Evolutionary conservation across 305 asterid genomes (phyloP), one percentile per base, ranked within the genome.

Genomic region (Caryopteris hybrid): DNA sequence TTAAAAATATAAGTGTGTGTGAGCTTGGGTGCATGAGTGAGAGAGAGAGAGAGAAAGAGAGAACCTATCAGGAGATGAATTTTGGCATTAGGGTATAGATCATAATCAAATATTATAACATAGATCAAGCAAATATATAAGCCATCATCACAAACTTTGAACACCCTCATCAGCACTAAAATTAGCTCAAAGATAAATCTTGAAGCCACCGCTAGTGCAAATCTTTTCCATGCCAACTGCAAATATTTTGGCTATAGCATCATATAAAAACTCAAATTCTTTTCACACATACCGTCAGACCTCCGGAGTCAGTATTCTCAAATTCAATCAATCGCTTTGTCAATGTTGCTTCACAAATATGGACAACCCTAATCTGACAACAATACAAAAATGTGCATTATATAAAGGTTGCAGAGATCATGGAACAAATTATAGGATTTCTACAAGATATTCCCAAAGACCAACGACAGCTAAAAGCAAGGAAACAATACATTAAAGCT

Each of bases 261-360:
- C 52, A 21, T 16, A 42, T 50, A 55, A 12, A 25, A 41, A 53
- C 42, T 56, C 48, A 65, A 71, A 8, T 45, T 39, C 3, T 60
- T 59, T 21, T 50, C 42, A 66, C 17, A 76, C 90, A 54, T 83
- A 92, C 98, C 78, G 97, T 92, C 78, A 92, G 79, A 74, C 88
- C 79, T 70, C 97, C 98, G 2, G 98, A 88, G 21, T 84, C 81
- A 0, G 98, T 92, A 69, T 86, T 90, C 80, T 92, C 97, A 64
- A 92, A 92, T 76, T 90, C 98, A 74, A 92, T 84, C 91, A 92
- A 75, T 53, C 96, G 84, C 86, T 86, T 92, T 33, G 88, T 82
- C 78, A 92, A 78, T 69, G 98, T 90, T 70, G 96, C 87, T 85
- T 92, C 97, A 78, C 97, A 92, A 33, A 92, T 67, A 59, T 86